These are phyloP conservation scores for Macroventuria anomochaeta DNA, from an alignment of 2,329 filamentous ascomycete species.

Conservation along the genomic window DNA sequence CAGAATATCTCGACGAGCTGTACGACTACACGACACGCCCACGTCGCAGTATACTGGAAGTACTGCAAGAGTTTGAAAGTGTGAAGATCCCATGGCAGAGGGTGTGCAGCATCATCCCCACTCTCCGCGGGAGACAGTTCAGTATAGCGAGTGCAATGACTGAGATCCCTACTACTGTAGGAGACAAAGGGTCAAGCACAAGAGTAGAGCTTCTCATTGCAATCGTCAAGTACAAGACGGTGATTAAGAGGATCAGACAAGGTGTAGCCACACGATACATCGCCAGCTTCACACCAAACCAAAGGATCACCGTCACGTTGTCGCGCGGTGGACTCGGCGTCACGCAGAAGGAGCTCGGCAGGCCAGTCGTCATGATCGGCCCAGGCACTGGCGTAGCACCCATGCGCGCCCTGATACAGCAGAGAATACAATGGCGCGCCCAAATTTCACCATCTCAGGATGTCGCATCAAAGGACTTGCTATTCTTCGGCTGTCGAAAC, in stretches of 20 bases:
- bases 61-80: conserved; percentile 86
- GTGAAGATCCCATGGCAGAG: conserved; percentile 81
- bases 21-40: conserved; percentile 95
- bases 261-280: conserved; percentile 93
- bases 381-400: conserved; percentile 89
- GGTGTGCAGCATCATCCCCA: conserved; percentile 75
- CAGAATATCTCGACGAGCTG: conserved; percentile 84
- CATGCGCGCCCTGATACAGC: conserved; percentile 79
- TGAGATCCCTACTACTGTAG: background rate
- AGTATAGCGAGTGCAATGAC: conserved; percentile 81
- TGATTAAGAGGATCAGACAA: conserved; percentile 81
- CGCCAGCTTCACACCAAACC: conserved; percentile 65
- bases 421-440: conserved; percentile 60
- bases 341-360: conserved; percentile 50
- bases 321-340: conserved; percentile 59
- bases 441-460: conserved; percentile 14
- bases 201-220: conserved; percentile 78
- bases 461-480: conserved; percentile 48
- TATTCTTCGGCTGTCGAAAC: conserved; percentile 89
- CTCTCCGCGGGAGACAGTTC: conserved; percentile 88
- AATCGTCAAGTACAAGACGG: conserved; percentile 88
- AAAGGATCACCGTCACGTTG: conserved; percentile 65
- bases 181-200: conserved; percentile 39
- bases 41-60: conserved; percentile 87
- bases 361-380: conserved; percentile 77